Evolutionary conservation across 106 monocot species (phyloP).

Genomic region (Dendrobium catenatum): DNA sequence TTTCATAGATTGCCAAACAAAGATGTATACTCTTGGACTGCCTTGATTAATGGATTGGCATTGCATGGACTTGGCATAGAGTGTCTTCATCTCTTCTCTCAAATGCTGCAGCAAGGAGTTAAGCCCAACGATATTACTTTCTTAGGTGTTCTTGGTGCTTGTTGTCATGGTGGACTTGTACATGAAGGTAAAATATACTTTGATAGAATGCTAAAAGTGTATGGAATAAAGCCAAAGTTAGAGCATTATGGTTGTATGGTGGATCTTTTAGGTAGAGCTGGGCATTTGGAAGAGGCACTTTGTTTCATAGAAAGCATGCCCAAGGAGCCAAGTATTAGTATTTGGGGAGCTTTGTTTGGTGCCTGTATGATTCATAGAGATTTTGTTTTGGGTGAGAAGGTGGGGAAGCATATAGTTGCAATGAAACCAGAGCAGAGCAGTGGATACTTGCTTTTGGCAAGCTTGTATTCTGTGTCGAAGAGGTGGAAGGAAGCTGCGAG

Average conservation of each 20-base stretch:
- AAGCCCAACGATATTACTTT: conserved; percentile 42
- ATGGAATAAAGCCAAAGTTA: conserved; percentile 35
- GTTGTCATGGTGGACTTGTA: conserved; percentile 37
- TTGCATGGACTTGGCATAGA: conserved; percentile 27
- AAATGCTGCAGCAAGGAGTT: conserved; percentile 18
- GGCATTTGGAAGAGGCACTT: conserved; percentile 36
- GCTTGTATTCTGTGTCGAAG: conserved; percentile 13
- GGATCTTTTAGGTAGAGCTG: conserved; percentile 45
- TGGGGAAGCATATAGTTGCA: conserved; percentile 14
- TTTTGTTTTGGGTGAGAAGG: conserved; percentile 12
- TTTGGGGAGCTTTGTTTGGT: conserved; percentile 37
- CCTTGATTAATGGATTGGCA: conserved; percentile 45
- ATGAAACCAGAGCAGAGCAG: conserved; percentile 15
- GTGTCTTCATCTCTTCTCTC: conserved; percentile 32
- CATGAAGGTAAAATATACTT: conserved; percentile 34
- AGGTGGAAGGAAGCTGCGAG: conserved; percentile 21
- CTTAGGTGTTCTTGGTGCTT: conserved; percentile 43
- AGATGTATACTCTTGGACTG: conserved; percentile 38
- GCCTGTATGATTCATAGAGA: conserved; percentile 31
- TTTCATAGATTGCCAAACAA: conserved; percentile 11
- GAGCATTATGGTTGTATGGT: conserved; percentile 67
- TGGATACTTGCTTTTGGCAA: conserved; percentile 18
- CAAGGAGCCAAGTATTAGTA: conserved; percentile 20
- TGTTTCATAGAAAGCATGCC: conserved; percentile 31
- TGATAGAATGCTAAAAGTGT: conserved; percentile 23